Conservation (phyloP, 164 flowering plant species). For the Kingdonia uniflora region DNA sequence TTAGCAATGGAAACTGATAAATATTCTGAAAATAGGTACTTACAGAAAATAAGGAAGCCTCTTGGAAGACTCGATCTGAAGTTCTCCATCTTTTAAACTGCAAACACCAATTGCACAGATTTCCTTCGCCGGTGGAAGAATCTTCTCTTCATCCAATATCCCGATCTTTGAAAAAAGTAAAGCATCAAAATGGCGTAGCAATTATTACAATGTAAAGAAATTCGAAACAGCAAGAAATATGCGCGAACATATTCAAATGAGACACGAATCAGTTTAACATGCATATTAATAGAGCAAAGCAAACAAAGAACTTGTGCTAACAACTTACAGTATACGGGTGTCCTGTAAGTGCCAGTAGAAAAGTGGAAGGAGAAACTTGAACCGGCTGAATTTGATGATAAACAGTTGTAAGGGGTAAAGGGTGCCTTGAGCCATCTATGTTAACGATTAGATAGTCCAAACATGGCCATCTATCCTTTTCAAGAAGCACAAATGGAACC, state of each 20-base stretch:
- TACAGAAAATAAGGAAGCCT: conserved; percentile 86
- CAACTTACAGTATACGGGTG: conserved; percentile 72
- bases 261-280: not conserved
- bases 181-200: no score
- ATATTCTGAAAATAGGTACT: conserved; percentile 15
- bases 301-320: not conserved
- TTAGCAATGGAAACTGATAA: not conserved
- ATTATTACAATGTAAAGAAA: not conserved
- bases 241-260: not conserved
- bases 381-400: conserved; percentile 65
- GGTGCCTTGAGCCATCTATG: conserved; percentile 70
- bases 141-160: conserved; percentile 76
- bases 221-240: no score
- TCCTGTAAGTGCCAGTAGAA: conserved; percentile 74
- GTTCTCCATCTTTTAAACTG: conserved; percentile 45
- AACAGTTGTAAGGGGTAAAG: conserved; percentile 67
- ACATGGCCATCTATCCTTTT: conserved; percentile 30
- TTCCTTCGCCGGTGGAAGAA: conserved; percentile 74
- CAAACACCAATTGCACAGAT: conserved; percentile 72
- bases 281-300: not conserved
- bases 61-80: conserved; percentile 56
- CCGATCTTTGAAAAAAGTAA: conserved; percentile 47
- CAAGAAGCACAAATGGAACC: conserved; percentile 85
- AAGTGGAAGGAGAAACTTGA: conserved; percentile 47
- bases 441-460: conserved; percentile 50